These are phyloP conservation scores for Talaromyces ruber DNA, from an alignment of 495 filamentous ascomycete species.

Conservation along the genomic window DNA sequence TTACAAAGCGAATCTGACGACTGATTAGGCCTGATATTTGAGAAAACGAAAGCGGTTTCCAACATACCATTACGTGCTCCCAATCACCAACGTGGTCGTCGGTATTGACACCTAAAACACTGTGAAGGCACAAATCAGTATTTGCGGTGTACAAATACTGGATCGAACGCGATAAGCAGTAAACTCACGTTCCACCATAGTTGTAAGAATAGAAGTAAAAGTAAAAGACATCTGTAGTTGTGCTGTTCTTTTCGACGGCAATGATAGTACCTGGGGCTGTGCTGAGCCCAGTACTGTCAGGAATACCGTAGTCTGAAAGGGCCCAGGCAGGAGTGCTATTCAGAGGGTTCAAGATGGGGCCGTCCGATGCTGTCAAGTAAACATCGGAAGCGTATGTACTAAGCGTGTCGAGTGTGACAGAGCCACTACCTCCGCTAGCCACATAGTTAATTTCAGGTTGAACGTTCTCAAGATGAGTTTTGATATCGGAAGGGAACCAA, in stretches of 20 bases:
- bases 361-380: background rate
- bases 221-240: background rate
- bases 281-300: background rate
- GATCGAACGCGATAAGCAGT: background rate
- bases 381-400: background rate
- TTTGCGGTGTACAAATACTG: background rate
- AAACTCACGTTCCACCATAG: background rate
- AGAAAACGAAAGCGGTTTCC: background rate
- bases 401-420: background rate
- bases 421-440: background rate
- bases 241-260: background rate
- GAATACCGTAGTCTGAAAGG: background rate
- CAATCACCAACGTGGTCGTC: conserved; percentile 2
- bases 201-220: conserved; percentile 1
- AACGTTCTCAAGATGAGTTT: background rate
- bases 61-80: background rate
- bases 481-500: conserved; percentile 1
- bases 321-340: background rate
- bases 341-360: background rate
- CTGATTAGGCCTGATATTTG: background rate
- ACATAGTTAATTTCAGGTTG: background rate
- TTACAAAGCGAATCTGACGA: conserved; percentile 3
- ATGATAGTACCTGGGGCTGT: background rate
- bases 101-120: background rate
- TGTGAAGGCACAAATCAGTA: background rate